Base-by-base conservation (phyloP, 228 moss, liverwort and hornwort species). In the Sphagnum magellanicum region DNA sequence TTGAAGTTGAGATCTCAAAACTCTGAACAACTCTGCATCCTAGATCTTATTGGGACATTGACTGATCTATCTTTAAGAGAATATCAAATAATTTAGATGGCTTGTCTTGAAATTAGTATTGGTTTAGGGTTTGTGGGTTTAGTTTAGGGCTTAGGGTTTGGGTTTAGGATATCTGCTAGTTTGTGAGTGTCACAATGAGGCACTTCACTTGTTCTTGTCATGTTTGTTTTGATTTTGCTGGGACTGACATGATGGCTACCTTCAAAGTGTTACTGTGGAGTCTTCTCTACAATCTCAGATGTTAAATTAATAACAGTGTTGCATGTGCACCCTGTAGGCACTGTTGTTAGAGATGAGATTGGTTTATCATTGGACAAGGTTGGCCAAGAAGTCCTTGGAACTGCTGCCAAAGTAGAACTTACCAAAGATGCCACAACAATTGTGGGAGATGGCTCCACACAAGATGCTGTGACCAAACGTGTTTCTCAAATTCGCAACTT, bases 321-420 rank as follows among this genome's bases (percentile, higher is more conserved):
- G 55, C 0, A 3, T 1, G 1, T 8, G 55, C 55, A 5, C 50
- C 4, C 50, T 58, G 52, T 77, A 88, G 88, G 72, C 8, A 93
- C 97, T 5, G 97, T 98, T 6, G 49, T 98, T 8, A 91, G 97
- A 16, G 97, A 98, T 50, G 97, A 93, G 71, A 87, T 98, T 53
- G 97, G 97, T 14, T 66, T 98, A 73, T 87, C 93, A 6, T 80
- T 98, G 7, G 97, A 98, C 85, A 98, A 98, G 85, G 91, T 97
- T 48, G 93, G 97, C 65, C 81, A 79, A 50, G 97, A 97, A 65
- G 90, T 97, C 51, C 59, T 97, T 71, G 97, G 97, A 51, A 88
- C 75, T 61, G 93, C 93, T 1, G 89, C 91, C 0, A 93, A 87
- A 74, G 77, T 98, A 48, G 93, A 88, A 15, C 64, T 98, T 6